Evolutionary conservation across 2,329 filamentous ascomycete species (phyloP).

Genomic region (Botryotinia narcissicola): DNA sequence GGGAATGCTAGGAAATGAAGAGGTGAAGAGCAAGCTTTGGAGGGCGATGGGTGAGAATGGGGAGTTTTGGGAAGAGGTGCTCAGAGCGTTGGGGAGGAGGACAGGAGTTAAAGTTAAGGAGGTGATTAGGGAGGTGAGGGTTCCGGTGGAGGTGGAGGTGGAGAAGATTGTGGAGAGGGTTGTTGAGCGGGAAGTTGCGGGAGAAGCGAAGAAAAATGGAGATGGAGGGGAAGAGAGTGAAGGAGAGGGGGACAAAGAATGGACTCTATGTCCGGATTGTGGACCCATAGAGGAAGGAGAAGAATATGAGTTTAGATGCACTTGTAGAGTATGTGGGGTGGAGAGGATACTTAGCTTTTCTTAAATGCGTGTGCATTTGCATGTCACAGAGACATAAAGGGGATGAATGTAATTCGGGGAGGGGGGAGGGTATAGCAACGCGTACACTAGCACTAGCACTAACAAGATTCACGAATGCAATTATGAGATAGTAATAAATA

Average conservation of each 20-base stretch:
- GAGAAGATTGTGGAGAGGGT: slow-evolving; percentile 18
- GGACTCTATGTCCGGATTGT: slow-evolving; percentile 28
- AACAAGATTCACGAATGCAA: background rate
- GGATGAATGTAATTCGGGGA: background rate
- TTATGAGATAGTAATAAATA: background rate
- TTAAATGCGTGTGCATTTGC: background rate
- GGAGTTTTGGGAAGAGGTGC: slow-evolving; percentile 30
- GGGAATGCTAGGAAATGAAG: slow-evolving; percentile 21
- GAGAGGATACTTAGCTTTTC: slow-evolving; percentile 36
- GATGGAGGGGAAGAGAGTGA: slow-evolving; percentile 18
- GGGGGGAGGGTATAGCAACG: background rate
- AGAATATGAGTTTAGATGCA: slow-evolving; percentile 22
- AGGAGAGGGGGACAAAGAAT: slow-evolving; percentile 6
- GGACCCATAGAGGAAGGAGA: slow-evolving; percentile 25
- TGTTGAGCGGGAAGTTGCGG: slow-evolving; percentile 1
- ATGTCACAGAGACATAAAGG: background rate
- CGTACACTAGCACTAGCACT: background rate
- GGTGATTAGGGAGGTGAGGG: slow-evolving; percentile 25
- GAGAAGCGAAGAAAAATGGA: background rate
- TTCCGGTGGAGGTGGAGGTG: slow-evolving; percentile 30
- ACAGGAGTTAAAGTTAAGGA: slow-evolving; percentile 8
- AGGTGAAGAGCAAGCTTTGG: slow-evolving; percentile 21
- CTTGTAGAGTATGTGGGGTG: slow-evolving; percentile 26
- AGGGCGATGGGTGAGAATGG: slow-evolving; percentile 19
- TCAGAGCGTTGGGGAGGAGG: slow-evolving; percentile 17